Percentiles rank a stretch among this genome's conserved stretches.
Conservation (phyloP, 352 stramenopile species). For the Globisporangium alternatum region DNA sequence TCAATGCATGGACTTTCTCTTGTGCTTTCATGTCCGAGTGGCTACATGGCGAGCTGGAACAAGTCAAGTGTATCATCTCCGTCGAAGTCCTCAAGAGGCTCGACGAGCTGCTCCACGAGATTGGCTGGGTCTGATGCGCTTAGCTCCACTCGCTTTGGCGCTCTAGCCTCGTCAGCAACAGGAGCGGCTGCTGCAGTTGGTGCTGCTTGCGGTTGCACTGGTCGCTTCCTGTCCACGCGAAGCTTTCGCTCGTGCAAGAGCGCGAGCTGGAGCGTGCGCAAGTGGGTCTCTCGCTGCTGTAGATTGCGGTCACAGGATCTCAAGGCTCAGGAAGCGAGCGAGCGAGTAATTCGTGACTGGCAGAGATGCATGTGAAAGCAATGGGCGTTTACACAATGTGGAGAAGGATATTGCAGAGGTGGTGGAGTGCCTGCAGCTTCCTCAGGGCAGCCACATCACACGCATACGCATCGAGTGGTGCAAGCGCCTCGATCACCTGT, state of each 20-base stretch:
- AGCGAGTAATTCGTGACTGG: neutral
- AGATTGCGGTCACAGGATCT: constrained; percentile 5
- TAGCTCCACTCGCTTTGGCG: neutral
- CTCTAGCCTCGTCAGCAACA: neutral
- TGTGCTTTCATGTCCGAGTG: neutral
- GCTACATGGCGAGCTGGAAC: constrained; percentile 16
- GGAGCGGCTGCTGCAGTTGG: neutral
- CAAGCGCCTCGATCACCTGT: constrained; percentile 31
- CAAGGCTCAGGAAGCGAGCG: neutral
- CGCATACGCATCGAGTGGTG: constrained; percentile 27
- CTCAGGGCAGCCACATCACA: constrained; percentile 35
- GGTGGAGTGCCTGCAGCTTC: constrained; percentile 53
- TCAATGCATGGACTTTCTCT: neutral
- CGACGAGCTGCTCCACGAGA: neutral
- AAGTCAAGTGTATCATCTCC: constrained; percentile 13
- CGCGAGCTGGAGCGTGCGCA: constrained; percentile 53
- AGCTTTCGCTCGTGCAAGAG: constrained; percentile 35
- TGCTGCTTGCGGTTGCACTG: neutral
- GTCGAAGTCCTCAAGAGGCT: constrained; percentile 1
- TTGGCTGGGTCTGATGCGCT: neutral
- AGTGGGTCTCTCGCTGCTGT: constrained; percentile 61
- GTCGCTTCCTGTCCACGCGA: neutral
- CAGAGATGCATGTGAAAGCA: neutral
- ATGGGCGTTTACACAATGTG: neutral
- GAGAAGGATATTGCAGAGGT: constrained; percentile 68